Evolutionary conservation across 1,284 basidiomycete genomes (phyloP).

Genomic region (Megacollybia platyphylla): DNA sequence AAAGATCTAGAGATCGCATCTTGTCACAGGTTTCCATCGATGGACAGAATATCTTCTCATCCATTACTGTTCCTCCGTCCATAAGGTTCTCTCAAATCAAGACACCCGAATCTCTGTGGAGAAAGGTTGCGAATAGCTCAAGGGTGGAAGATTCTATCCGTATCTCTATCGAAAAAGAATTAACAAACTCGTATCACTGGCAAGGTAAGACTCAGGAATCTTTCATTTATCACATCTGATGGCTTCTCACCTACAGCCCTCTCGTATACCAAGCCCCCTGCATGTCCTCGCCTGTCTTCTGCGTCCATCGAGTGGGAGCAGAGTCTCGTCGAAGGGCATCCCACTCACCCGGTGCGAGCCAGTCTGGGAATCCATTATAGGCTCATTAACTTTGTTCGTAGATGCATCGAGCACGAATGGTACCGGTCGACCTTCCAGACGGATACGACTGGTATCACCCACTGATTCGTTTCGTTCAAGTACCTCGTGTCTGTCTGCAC

Average conservation of each 20-base stretch:
- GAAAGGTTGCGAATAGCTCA: constrained; percentile 26
- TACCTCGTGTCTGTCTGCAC: constrained; percentile 20
- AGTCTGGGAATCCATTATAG: not conserved
- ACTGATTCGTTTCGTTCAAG: constrained; percentile 27
- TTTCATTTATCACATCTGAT: not conserved
- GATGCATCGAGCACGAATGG: constrained; percentile 39
- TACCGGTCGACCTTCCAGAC: constrained; percentile 15
- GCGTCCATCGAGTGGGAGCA: constrained; percentile 39
- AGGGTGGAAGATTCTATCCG: constrained; percentile 21
- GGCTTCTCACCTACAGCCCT: constrained; percentile 14
- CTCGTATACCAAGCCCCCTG: constrained; percentile 26
- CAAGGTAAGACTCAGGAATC: constrained; percentile 22
- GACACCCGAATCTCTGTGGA: constrained; percentile 28
- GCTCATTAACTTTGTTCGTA: constrained; percentile 8
- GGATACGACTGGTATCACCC: constrained; percentile 35
- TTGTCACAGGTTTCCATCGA: constrained; percentile 8
- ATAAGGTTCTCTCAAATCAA: constrained; percentile 12
- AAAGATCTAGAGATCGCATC: constrained; percentile 1
- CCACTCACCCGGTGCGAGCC: constrained; percentile 34
- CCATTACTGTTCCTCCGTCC: constrained; percentile 18
- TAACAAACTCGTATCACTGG: constrained; percentile 33
- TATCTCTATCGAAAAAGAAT: constrained; percentile 25
- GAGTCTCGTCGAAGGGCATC: constrained; percentile 37
- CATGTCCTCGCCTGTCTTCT: constrained; percentile 23
- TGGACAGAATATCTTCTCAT: constrained; percentile 15